Conservation (phyloP, 2,329 filamentous ascomycete genomes). For the Trichothecium roseum region DNA sequence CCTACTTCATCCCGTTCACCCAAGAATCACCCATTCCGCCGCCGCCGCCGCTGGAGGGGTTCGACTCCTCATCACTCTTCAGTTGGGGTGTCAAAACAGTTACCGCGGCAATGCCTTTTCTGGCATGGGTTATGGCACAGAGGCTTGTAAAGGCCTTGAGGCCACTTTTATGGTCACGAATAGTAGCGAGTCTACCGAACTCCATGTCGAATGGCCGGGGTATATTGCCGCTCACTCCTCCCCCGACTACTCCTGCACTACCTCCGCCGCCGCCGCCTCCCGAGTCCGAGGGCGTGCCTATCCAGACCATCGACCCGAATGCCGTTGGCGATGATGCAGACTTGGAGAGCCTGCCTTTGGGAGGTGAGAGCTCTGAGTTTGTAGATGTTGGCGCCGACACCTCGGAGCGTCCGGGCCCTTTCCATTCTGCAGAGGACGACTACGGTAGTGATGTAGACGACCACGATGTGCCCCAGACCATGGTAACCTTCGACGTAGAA, state of each 20-base stretch:
- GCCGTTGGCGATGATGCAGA: neutral
- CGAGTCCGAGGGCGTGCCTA: slow-evolving; percentile 5
- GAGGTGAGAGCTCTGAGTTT: no score
- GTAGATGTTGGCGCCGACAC: neutral
- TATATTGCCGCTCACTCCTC: slow-evolving; percentile 14
- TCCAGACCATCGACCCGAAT: neutral
- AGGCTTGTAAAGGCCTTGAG: slow-evolving; percentile 24
- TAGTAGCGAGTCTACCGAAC: slow-evolving; percentile 29
- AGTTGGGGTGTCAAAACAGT: slow-evolving; percentile 31
- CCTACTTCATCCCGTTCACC: slow-evolving; percentile 46
- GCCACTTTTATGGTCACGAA: slow-evolving; percentile 23
- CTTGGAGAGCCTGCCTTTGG: no score
- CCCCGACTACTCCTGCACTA: slow-evolving; percentile 9
- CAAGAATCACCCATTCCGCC: slow-evolving; percentile 36
- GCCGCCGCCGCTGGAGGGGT: slow-evolving; percentile 29
- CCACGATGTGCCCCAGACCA: slow-evolving; percentile 42
- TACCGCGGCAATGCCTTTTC: slow-evolving; percentile 35
- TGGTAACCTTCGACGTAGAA: slow-evolving; percentile 53
- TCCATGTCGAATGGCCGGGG: slow-evolving; percentile 12
- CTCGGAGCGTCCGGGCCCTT: neutral
- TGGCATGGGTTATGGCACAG: slow-evolving; percentile 33
- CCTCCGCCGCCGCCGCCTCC: slow-evolving; percentile 12
- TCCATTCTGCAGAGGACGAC: slow-evolving; percentile 23
- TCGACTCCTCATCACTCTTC: slow-evolving; percentile 26
- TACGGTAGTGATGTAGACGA: slow-evolving; percentile 45